Percentiles rank a stretch among this genome's conserved stretches.
These are phyloP conservation scores for Colletotrichum brevisporum DNA, from an alignment of 2,329 filamentous ascomycete genomes.

Conservation along the genomic window DNA sequence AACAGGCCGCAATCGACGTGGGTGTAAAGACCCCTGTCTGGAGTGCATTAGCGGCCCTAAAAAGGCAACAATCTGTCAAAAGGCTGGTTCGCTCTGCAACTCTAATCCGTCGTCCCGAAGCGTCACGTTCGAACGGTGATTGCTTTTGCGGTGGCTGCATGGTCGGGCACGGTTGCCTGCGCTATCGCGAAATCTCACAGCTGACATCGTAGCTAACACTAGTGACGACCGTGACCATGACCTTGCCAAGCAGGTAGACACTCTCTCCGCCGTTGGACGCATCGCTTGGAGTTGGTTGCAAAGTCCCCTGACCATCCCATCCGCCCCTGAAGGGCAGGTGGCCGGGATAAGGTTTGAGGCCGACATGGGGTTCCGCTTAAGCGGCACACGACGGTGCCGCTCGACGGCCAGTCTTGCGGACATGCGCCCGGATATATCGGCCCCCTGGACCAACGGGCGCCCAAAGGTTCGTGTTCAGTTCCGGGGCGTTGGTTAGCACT, in stretches of 20 bases:
- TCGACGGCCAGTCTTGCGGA: conserved; percentile 14
- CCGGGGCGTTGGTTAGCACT: conserved; percentile 21
- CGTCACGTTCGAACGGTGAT: not conserved
- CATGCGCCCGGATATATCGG: conserved; percentile 33
- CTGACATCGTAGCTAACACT: not conserved
- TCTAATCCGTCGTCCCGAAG: conserved; percentile 28
- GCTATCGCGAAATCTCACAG: conserved; percentile 1
- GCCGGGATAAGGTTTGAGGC: conserved; percentile 14
- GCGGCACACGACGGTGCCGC: conserved; percentile 31
- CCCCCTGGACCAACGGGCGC: conserved; percentile 2
- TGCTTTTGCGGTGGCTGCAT: not conserved
- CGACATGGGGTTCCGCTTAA: conserved; percentile 26
- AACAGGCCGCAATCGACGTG: not conserved
- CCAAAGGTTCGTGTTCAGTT: conserved; percentile 4
- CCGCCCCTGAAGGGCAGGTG: conserved; percentile 17
- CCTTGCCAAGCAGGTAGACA: not conserved
- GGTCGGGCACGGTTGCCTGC: conserved; percentile 14
- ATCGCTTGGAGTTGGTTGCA: not conserved
- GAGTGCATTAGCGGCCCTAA: conserved; percentile 27
- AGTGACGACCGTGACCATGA: not conserved
- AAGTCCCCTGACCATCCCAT: conserved; percentile 1
- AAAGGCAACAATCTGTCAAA: conserved; percentile 8
- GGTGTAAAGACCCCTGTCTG: conserved; percentile 9
- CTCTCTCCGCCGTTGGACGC: not conserved
- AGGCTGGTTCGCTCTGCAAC: conserved; percentile 21